Evolutionary conservation across 305 asterid species (phyloP), one percentile per base, ranked within the genome.

Genomic region (Fraxinus floribunda): DNA sequence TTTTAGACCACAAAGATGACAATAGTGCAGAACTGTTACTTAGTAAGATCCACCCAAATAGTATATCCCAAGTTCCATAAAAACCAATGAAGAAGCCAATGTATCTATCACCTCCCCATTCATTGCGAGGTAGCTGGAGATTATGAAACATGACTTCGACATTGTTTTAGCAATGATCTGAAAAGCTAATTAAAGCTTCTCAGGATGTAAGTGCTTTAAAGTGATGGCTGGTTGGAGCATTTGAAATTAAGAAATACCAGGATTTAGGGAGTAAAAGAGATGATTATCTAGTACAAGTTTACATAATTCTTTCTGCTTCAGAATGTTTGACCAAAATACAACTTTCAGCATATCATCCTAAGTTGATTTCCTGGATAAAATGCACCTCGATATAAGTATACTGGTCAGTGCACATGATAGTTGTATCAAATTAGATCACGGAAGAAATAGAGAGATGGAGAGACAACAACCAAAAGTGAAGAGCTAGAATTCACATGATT

Each of bases 291-390:
- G 74, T 4, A 78, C 39, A 35, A 78, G 24, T 36, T 62, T 77
- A 83, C 26, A 79, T 62, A n/a, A 72, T 70, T 66, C 78, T 52
- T 72, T 78, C 26, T 55, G 18, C 81, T 81, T 81, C 82, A 76
- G 68, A 79, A 38, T 24, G 70, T 34, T 55, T 39, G 80, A 76
- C 26, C 1, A 39, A 24, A 32, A 75, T 62, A 29, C 30, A 73
- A 24, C 66, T 70, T 60, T 60, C 77, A 77, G 35, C 49, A 10
- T 10, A 26, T n/a, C 62, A 39, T 35, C 39, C 57, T 18, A 78
- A 15, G 32, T 24, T 46, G n/a, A 55, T 62, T 49, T 68, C 49
- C 57, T 4, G 75, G 71, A 60, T 20, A 20, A 60, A 29, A 18
- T 29, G 79, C 71, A 80, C 20, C 75, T 73, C 35, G 55, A 74